A percentile compares a stretch with the other conserved stretches of the same genome.
phyloP scores from a whole-genome alignment of 306 rosid genomes.

The Pterocarpus santalinus region DNA sequence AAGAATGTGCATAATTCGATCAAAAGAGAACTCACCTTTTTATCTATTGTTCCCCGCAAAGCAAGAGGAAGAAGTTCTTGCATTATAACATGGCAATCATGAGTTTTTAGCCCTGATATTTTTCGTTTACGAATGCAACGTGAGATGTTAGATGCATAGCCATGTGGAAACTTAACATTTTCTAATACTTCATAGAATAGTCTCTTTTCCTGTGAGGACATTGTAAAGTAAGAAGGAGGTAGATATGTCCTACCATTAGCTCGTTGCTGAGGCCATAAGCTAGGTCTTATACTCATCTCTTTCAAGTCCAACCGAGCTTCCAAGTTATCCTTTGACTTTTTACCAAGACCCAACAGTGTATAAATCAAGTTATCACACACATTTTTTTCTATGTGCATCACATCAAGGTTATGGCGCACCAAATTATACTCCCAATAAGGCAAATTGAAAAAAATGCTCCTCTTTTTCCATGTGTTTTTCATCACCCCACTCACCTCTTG shows the following conservation, averaged over 20 bases:
- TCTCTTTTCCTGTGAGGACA: neutral
- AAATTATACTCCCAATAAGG: too few species aligned
- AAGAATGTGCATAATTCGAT: too few species aligned
- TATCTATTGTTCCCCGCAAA: neutral
- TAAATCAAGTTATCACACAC: too few species aligned
- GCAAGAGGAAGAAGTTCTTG: neutral
- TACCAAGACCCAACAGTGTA: too few species aligned
- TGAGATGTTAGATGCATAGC: neutral
- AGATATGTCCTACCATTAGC: neutral
- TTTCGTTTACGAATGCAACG: neutral
- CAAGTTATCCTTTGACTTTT: neutral
- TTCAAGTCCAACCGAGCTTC: neutral
- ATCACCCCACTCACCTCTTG: too few species aligned
- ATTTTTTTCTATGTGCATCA: neutral
- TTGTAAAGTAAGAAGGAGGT: conserved; percentile 2
- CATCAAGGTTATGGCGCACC: too few species aligned
- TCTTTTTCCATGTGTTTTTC: too few species aligned
- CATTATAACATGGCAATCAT: conserved; percentile 12
- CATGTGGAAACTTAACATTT: conserved; percentile 13
- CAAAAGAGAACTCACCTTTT: too few species aligned
- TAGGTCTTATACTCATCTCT: neutral
- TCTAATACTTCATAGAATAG: neutral
- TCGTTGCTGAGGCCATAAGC: neutral
- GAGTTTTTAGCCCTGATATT: neutral
- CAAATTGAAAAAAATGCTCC: too few species aligned